A percentile compares a stretch with the other conserved stretches of the same genome.
These are phyloP conservation scores for Echinochloa phyllopogon DNA, from an alignment of 176 grass and related monocot species.

Conservation along the genomic window DNA sequence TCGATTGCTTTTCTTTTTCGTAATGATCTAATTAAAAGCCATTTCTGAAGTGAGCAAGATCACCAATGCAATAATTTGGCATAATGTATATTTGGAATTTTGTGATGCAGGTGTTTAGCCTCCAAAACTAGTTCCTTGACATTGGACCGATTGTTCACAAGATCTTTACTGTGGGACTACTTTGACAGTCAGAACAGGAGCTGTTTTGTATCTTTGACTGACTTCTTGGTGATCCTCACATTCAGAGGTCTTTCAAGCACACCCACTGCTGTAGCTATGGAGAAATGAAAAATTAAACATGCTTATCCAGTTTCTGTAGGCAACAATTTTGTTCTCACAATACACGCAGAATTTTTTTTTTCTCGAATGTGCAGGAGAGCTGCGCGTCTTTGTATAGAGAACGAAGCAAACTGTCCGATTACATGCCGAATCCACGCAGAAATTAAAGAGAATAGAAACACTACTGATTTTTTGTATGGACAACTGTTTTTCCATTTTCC, in stretches of 20 bases:
- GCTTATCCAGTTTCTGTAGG: slow-evolving; percentile 11
- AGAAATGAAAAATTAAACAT: slow-evolving; percentile 18
- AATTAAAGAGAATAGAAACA: neutral
- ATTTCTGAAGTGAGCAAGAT: slow-evolving; percentile 22
- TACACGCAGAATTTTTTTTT: neutral
- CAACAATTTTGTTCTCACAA: slow-evolving; percentile 4
- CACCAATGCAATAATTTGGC: neutral
- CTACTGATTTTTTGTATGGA: neutral
- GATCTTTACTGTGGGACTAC: slow-evolving; percentile 28
- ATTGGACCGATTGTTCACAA: slow-evolving; percentile 31
- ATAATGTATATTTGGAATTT: slow-evolving; percentile 13
- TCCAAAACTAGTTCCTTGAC: slow-evolving; percentile 36
- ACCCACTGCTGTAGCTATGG: slow-evolving; percentile 34
- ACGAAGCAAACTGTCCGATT: too few relatives aligned
- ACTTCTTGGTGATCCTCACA: slow-evolving; percentile 16
- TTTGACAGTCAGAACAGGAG: slow-evolving; percentile 17
- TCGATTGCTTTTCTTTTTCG: neutral
- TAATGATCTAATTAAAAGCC: neutral
- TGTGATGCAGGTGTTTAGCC: slow-evolving; percentile 43
- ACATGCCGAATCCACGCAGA: too few relatives aligned
- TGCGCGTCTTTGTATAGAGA: too few relatives aligned
- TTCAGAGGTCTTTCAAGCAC: slow-evolving; percentile 33
- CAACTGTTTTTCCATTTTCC: slow-evolving; percentile 26
- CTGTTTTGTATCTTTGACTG: slow-evolving; percentile 17
- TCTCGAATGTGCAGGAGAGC: too few relatives aligned